Conservation (phyloP, 2,329 filamentous ascomycete genomes). For the Trichoderma sp. region DNA sequence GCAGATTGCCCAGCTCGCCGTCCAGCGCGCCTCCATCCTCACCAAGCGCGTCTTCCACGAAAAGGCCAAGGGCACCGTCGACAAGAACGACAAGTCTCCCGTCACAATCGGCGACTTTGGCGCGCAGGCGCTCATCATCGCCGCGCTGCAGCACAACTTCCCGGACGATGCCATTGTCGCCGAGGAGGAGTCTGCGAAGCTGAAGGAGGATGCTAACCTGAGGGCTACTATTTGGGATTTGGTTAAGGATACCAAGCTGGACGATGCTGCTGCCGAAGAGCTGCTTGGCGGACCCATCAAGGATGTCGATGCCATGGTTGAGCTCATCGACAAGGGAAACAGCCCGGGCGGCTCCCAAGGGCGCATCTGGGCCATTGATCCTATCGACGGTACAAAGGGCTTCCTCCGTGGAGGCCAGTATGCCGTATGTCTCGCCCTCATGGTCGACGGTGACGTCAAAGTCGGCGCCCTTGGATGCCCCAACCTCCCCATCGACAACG, state of each 20-base stretch:
- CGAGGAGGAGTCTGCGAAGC: conserved; percentile 85
- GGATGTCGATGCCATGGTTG: conserved; percentile 66
- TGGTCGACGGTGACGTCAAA: conserved; percentile 91
- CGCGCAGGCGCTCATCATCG: conserved; percentile 94
- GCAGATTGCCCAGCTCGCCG: conserved; percentile 80
- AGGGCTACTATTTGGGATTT: conserved; percentile 76
- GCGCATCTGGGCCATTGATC: conserved; percentile 94
- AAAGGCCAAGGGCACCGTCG: conserved; percentile 88
- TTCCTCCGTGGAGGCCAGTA: conserved; percentile 97
- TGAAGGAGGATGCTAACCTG: conserved; percentile 70
- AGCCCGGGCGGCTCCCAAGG: conserved; percentile 72
- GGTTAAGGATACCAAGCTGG: conserved; percentile 70
- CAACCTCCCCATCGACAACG: conserved; percentile 87
- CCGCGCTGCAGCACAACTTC: conserved; percentile 85
- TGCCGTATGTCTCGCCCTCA: conserved; percentile 87
- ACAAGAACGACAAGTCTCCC: conserved; percentile 91
- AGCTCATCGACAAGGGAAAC: conserved; percentile 66
- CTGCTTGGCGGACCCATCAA: conserved; percentile 67
- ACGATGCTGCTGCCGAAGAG: conserved; percentile 59
- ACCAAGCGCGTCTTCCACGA: conserved; percentile 65
- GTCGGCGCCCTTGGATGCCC: conserved; percentile 94
- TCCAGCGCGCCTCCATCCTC: conserved; percentile 69
- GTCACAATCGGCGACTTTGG: conserved; percentile 98
- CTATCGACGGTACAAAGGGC: conserved; percentile 96
- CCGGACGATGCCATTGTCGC: conserved; percentile 88